Conservation (phyloP, 140 eudicot species). For the Ambrosia hybrid region DNA sequence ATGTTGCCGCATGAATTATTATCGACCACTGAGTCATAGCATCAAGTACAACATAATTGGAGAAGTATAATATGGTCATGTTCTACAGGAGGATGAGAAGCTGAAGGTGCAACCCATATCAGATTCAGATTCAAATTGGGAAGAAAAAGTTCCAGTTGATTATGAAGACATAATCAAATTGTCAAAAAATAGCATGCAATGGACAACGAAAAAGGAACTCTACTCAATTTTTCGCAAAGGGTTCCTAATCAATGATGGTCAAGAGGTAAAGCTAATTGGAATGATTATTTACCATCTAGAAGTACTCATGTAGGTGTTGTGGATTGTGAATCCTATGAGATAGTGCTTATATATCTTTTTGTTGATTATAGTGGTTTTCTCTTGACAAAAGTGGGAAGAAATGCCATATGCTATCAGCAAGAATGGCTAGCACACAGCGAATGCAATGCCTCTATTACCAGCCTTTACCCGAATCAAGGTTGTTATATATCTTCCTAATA, state of each 20-base stretch:
- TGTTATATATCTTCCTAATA: background rate
- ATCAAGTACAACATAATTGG: no score
- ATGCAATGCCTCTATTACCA: background rate
- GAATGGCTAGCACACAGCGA: background rate
- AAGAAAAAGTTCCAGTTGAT: slow-evolving; percentile 12
- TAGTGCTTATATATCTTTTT: no score
- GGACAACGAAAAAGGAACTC: background rate
- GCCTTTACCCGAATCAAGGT: slow-evolving; percentile 16
- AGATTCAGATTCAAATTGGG: slow-evolving; percentile 6
- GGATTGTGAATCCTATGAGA: no score
- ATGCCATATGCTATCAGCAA: slow-evolving; percentile 17
- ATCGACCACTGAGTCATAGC: no score
- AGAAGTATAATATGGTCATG: no score
- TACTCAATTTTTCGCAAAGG: slow-evolving; percentile 18
- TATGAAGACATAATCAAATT: background rate
- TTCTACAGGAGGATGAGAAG: no score
- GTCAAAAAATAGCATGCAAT: background rate
- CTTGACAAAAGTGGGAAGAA: slow-evolving; percentile 16
- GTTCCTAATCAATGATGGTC: slow-evolving; percentile 4
- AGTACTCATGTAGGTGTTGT: no score
- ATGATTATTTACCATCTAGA: no score
- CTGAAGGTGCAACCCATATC: background rate
- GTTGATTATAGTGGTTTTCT: slow-evolving; percentile 16
- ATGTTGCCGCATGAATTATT: no score
- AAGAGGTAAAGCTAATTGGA: slow-evolving; percentile 1